Evolutionary conservation across 257 asterid genomes (phyloP), one percentile per base, ranked within the genome.

Genomic region (Ilex aquifolium): DNA sequence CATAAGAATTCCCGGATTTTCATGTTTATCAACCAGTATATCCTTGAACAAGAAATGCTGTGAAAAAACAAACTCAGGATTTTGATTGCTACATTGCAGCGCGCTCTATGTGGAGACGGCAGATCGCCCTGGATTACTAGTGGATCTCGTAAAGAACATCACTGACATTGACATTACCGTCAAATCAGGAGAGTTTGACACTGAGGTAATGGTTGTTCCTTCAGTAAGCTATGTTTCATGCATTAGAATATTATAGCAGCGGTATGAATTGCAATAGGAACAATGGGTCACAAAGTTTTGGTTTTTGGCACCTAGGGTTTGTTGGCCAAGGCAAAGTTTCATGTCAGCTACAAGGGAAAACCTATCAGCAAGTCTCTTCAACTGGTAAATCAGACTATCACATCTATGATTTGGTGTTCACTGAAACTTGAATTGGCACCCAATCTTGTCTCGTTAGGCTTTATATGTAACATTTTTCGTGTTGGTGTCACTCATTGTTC

Each of bases 271-370:
- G 56, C 48, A 15, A 32, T n/a, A 0, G n/a, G 31, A 50, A 61
- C 50, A 13, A 14, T 1, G 2, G 31, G 5, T 16, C 30, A 53
- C 11, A 55, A 68, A 21, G 6, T 32, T 59, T 13, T 59, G 31
- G 51, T 50, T 69, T 64, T 60, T 15, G 1, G 46, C 10, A 56
- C 71, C 56, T 53, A 92, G 99, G 99, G 99, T 16, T 69, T 92
- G 83, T 69, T 93, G 80, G 99, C 99, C 1, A 93, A 93, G 87
- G 90, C 99, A 1, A 92, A 87, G 58, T 92, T 92, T 74, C 99
- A 92, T 57, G 97, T 89, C 44, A 89, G 83, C 78, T 89, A 92
- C 88, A 87, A 61, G 69, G 95, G 95, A 10, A 82, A 89, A 80
- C 85, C 99, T 68, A 62, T 85, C 76, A 85, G 77, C 76, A 92